Evolutionary conservation across 75 land plant genomes (phyloP), one percentile per base, ranked within the genome.

Genomic region (Sequoiadendron giganteum): DNA sequence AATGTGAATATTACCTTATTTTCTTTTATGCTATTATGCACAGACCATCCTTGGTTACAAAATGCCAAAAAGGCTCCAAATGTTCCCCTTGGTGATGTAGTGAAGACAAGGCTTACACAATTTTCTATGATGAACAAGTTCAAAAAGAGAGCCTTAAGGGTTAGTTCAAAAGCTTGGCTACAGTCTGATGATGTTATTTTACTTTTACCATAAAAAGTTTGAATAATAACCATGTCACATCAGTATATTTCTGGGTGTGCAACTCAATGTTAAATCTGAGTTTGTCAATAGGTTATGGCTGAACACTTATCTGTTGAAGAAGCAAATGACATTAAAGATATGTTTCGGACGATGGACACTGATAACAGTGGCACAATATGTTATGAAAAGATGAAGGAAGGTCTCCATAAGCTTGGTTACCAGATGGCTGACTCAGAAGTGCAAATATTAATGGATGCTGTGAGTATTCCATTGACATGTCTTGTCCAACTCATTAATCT

Each of bases 1-100:
- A 45, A 21, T 6, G 21, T 28, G 13, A 81, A 81, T 81, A 81
- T 42, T 43, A 81, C 43, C 30, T 81, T 42, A 18, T 40, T 73
- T 32, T 19, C 85, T 36, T 15, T 73, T 72, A 68, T 45, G 49
- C 14, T 49, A 55, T 87, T 18, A 36, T 84, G 73, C 87, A 43
- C 91, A 93, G 94, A 94, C n/a, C 95, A 94, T 84, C 72, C 94
- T 36, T 94, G 95, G 94, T 81, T 94, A 39, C 94, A 89, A 83
- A 94, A 92, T 89, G 91, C 90, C 16, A 94, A 92, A 85, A 93
- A 92, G 58, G 95, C 94, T 86, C 88, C 95, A 30, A 93, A 94
- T 88, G 91, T 94, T 86, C 92, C 95, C n/a, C 91, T 94, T 79
- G 94, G 94, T n/a, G 95, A 94, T 87, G 90, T 88, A 47, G 94